Conservation (phyloP, 2,329 filamentous ascomycete genomes). For the Nemania diffusa region DNA sequence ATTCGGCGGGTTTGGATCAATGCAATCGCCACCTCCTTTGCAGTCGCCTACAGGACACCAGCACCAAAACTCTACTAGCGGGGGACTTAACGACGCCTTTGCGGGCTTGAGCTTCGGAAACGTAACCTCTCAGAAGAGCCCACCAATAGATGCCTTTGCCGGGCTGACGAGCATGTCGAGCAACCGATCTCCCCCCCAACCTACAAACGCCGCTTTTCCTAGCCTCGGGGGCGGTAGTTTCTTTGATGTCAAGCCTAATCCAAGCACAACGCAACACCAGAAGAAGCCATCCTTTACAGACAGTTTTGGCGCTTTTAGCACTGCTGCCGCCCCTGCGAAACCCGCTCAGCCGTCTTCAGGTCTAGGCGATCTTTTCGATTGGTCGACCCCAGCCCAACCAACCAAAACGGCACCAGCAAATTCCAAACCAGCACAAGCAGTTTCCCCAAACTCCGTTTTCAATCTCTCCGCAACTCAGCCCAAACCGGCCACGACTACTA, state of each 20-base stretch:
- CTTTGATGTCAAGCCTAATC: constrained; percentile 79
- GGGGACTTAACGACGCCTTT: constrained; percentile 85
- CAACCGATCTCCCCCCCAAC: constrained; percentile 53
- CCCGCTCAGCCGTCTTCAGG: constrained; percentile 62
- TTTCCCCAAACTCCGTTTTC: constrained; percentile 75
- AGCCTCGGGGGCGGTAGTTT: constrained; percentile 77
- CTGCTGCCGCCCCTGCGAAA: constrained; percentile 56
- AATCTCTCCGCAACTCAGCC: constrained; percentile 73
- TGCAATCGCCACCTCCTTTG: constrained; percentile 65
- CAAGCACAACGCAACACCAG: constrained; percentile 65
- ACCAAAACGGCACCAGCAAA: constrained; percentile 59
- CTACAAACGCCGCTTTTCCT: constrained; percentile 55
- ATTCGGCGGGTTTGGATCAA: constrained; percentile 77
- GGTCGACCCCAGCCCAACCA: constrained; percentile 64
- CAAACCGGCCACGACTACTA: constrained; percentile 58
- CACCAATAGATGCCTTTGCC: constrained; percentile 53
- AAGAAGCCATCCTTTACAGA: constrained; percentile 62
- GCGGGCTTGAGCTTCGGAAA: constrained; percentile 72
- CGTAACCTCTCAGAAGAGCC: constrained; percentile 55
- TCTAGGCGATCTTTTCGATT: constrained; percentile 84
- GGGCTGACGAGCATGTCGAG: constrained; percentile 50
- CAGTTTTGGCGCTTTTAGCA: constrained; percentile 71
- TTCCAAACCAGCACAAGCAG: constrained; percentile 54
- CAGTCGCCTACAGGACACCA: constrained; percentile 67
- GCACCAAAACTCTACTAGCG: constrained; percentile 58